A percentile compares a stretch with the other conserved stretches of the same genome.
Conservation (phyloP, 164 flowering plant genomes). For the Buxus sempervirens region DNA sequence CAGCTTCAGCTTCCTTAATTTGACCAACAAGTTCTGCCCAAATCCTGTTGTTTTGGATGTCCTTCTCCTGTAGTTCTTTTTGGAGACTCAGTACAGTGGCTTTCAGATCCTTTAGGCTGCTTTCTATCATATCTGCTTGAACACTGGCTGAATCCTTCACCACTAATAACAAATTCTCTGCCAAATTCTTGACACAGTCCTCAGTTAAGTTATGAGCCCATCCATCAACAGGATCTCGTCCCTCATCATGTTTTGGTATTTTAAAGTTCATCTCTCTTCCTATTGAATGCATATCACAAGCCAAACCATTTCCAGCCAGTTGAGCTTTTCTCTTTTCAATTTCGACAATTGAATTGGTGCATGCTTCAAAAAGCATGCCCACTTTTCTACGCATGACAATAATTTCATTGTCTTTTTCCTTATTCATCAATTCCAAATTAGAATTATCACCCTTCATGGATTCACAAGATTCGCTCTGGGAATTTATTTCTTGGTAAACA, state of each 20-base stretch:
- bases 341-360: constrained; percentile 46
- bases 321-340: constrained; percentile 47
- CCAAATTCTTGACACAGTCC: constrained; percentile 44
- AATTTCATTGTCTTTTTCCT: constrained; percentile 50
- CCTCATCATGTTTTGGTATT: constrained; percentile 20
- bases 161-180: constrained; percentile 40
- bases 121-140: constrained; percentile 40
- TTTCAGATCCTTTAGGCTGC: constrained; percentile 60
- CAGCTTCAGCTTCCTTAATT: constrained; percentile 80
- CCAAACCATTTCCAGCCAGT: constrained; percentile 25
- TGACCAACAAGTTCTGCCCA: constrained; percentile 76
- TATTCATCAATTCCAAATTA: constrained; percentile 29
- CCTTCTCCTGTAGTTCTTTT: constrained; percentile 89
- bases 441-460: constrained; percentile 34
- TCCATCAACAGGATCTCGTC: constrained; percentile 22
- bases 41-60: constrained; percentile 64
- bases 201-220: constrained; percentile 26
- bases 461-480: constrained; percentile 37
- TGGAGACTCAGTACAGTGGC: constrained; percentile 52
- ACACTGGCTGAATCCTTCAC: constrained; percentile 42
- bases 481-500: constrained; percentile 34
- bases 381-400: constrained; percentile 32
- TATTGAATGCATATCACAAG: constrained; percentile 21
- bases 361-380: constrained; percentile 61
- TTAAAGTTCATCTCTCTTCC: constrained; percentile 19